Evolutionary conservation across 768 basidiomycete species (phyloP).

Genomic region (Rhizopogon rudus): DNA sequence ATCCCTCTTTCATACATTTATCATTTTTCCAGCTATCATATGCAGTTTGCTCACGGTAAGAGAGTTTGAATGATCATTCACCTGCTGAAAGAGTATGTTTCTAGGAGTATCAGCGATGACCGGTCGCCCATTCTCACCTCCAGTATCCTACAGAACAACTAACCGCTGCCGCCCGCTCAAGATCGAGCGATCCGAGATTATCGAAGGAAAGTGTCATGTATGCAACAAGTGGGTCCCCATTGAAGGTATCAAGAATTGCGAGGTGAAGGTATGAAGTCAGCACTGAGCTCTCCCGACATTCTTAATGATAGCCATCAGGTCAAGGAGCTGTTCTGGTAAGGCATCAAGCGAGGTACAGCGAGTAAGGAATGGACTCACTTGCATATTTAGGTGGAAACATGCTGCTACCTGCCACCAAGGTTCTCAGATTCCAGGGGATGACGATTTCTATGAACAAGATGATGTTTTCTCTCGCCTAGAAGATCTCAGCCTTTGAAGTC

Average conservation of each 20-base stretch:
- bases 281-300: background rate
- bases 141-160: conserved; percentile 51
- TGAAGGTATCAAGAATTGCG: conserved; percentile 70
- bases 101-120: conserved; percentile 68
- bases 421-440: conserved; percentile 49
- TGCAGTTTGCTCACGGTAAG: conserved; percentile 77
- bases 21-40: conserved; percentile 57
- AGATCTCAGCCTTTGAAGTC: conserved; percentile 8
- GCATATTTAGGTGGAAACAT: conserved; percentile 67
- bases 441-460: conserved; percentile 54
- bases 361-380: conserved; percentile 4
- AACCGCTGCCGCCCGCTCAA: conserved; percentile 45
- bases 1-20: conserved; percentile 4
- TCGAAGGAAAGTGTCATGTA: conserved; percentile 75
- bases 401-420: conserved; percentile 72
- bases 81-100: background rate
- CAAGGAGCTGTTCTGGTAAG: conserved; percentile 72
- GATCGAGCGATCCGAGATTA: conserved; percentile 52
- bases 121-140: conserved; percentile 74
- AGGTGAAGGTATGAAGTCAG: conserved; percentile 50
- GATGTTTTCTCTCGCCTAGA: conserved; percentile 30
- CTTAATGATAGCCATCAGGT: conserved; percentile 36
- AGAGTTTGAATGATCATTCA: background rate
- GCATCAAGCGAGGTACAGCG: conserved; percentile 7
- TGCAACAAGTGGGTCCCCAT: conserved; percentile 69